These are phyloP conservation scores for Phragmites australis DNA, from an alignment of 176 grass and related monocot species.

Conservation along the genomic window DNA sequence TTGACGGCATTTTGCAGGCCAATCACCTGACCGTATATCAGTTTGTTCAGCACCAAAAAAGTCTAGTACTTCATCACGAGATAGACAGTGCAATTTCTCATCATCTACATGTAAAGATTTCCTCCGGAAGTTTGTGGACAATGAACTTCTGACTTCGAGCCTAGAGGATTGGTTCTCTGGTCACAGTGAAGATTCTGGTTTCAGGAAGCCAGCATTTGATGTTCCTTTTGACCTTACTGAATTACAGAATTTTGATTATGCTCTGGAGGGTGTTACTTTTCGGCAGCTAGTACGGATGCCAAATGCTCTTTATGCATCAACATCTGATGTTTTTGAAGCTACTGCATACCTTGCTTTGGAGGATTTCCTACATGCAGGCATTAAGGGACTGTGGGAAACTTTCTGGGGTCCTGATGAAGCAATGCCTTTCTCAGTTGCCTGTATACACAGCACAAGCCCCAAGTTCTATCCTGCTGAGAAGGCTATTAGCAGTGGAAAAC, in stretches of 20 bases:
- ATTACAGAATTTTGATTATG: slow-evolving; percentile 91
- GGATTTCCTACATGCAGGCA: slow-evolving; percentile 85
- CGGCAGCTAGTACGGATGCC: slow-evolving; percentile 93
- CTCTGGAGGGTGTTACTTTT: slow-evolving; percentile 81
- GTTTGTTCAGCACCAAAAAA: slow-evolving; percentile 57
- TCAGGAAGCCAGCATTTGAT: slow-evolving; percentile 59
- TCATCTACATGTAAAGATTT: slow-evolving; percentile 85
- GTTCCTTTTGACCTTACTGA: slow-evolving; percentile 72
- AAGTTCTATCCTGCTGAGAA: slow-evolving; percentile 95
- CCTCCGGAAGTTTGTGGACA: slow-evolving; percentile 88
- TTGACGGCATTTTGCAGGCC: slow-evolving; percentile 36
- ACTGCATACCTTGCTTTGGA: slow-evolving; percentile 86
- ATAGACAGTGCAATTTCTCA: slow-evolving; percentile 49
- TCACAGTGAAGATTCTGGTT: slow-evolving; percentile 53
- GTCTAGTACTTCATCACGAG: slow-evolving; percentile 48
- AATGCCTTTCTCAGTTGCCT: slow-evolving; percentile 84
- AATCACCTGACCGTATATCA: slow-evolving; percentile 65
- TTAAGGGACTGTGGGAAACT: slow-evolving; percentile 88
- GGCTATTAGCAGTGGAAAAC: slow-evolving; percentile 75
- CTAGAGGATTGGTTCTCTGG: slow-evolving; percentile 85
- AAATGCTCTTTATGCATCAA: slow-evolving; percentile 74
- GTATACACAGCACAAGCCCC: slow-evolving; percentile 89
- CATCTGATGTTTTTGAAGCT: slow-evolving; percentile 78
- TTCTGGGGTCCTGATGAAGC: slow-evolving; percentile 85
- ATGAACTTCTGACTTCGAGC: slow-evolving; percentile 71